Evolutionary conservation across 768 basidiomycete genomes (phyloP).

Genomic region (Candolleomyces aberdarensis): DNA sequence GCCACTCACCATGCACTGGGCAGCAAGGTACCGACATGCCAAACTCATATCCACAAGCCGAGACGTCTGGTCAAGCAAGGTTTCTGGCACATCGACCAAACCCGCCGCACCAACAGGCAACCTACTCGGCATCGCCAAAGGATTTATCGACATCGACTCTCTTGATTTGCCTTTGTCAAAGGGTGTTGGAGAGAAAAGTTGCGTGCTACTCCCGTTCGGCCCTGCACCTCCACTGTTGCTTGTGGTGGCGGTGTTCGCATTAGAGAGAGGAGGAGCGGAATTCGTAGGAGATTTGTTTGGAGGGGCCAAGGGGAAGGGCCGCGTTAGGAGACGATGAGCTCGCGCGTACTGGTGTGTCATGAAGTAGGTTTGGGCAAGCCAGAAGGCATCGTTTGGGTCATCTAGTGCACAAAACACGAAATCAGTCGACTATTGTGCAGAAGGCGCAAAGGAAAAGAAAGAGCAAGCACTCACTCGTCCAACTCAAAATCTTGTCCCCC

Average conservation of each 20-base stretch:
- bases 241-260: conserved; percentile 8
- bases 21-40: conserved; percentile 94
- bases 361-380: conserved; percentile 98
- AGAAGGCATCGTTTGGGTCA: conserved; percentile 97
- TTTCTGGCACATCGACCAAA: conserved; percentile 65
- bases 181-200: neutral
- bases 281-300: conserved; percentile 35
- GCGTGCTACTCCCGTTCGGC: neutral
- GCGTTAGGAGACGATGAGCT: conserved; percentile 85
- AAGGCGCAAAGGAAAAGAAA: neutral
- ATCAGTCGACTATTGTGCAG: neutral
- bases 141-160: conserved; percentile 29
- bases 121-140: conserved; percentile 26
- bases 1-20: conserved; percentile 78
- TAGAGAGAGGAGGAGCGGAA: conserved; percentile 42
- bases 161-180: conserved; percentile 56
- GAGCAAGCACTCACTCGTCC: conserved; percentile 72
- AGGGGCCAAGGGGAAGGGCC: conserved; percentile 68
- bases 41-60: conserved; percentile 92
- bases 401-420: conserved; percentile 40
- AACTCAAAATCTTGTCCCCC: conserved; percentile 95
- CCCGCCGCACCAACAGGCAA: conserved; percentile 72
- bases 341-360: conserved; percentile 94
- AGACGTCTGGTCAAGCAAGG: conserved; percentile 62
- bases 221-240: neutral